phyloP scores from a whole-genome alignment of 306 rosid genomes.

The Acacia confusa region DNA sequence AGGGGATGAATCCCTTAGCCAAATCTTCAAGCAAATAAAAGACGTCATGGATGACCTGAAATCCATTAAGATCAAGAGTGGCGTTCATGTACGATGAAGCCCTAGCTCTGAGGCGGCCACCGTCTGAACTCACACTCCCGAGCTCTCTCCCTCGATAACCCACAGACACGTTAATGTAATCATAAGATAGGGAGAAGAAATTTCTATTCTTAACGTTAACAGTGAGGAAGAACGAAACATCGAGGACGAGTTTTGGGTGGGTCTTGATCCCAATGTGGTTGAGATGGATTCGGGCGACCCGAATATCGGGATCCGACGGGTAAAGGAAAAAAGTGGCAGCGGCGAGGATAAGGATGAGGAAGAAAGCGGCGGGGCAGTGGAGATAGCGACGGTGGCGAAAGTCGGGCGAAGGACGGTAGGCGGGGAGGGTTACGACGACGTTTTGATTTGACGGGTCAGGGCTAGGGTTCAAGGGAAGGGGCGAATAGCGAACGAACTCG shows the following conservation, averaged over 20 bases:
- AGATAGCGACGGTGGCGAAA: constrained; percentile 23
- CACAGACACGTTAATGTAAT: constrained; percentile 51
- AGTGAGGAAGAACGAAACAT: constrained; percentile 64
- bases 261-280: constrained; percentile 53
- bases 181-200: constrained; percentile 69
- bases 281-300: constrained; percentile 56
- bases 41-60: constrained; percentile 66
- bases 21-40: constrained; percentile 77
- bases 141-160: constrained; percentile 79
- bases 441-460: constrained; percentile 24
- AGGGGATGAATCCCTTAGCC: constrained; percentile 72
- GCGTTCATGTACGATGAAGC: constrained; percentile 65
- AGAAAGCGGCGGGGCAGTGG: constrained; percentile 21
- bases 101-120: constrained; percentile 63
- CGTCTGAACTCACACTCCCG: constrained; percentile 55
- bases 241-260: constrained; percentile 50
- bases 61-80: constrained; percentile 61
- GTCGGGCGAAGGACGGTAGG: constrained; percentile 27
- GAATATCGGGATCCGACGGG: constrained; percentile 70
- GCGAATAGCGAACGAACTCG: constrained; percentile 48
- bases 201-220: constrained; percentile 61
- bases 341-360: constrained; percentile 45
- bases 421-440: constrained; percentile 67
- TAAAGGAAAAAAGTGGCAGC: constrained; percentile 50
- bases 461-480: constrained; percentile 44